Conservation (phyloP, 805 yeast species). For the Zygosaccharomyces kombuchaensis region DNA sequence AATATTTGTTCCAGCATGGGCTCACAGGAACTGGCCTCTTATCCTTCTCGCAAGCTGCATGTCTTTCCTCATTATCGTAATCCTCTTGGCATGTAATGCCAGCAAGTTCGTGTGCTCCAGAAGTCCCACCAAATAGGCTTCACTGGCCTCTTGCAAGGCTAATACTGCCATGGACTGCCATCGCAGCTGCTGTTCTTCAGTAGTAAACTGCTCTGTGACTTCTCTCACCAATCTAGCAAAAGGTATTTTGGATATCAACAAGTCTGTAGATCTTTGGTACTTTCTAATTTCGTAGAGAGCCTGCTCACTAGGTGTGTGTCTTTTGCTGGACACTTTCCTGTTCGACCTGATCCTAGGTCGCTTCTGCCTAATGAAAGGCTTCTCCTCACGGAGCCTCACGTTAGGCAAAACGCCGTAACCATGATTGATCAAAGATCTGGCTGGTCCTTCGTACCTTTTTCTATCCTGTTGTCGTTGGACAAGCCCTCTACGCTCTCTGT, state of each 20-base stretch:
- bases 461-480: slow-evolving; percentile 17
- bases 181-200: slow-evolving; percentile 52
- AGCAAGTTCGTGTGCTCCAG: slow-evolving; percentile 73
- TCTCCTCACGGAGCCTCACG: slow-evolving; percentile 1
- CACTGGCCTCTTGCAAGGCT: slow-evolving; percentile 79
- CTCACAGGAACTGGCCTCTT: slow-evolving; percentile 45
- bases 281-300: slow-evolving; percentile 66
- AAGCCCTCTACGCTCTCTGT: slow-evolving; percentile 27
- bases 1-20: neutral
- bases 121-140: slow-evolving; percentile 67
- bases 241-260: slow-evolving; percentile 66
- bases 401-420: neutral
- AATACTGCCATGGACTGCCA: slow-evolving; percentile 78
- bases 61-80: slow-evolving; percentile 82
- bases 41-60: slow-evolving; percentile 75
- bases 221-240: slow-evolving; percentile 75
- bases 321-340: slow-evolving; percentile 31
- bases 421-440: slow-evolving; percentile 3
- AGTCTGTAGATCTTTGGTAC: slow-evolving; percentile 64
- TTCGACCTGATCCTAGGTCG: slow-evolving; percentile 34
- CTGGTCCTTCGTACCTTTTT: slow-evolving; percentile 16
- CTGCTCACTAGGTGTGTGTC: slow-evolving; percentile 58
- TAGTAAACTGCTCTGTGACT: slow-evolving; percentile 50
- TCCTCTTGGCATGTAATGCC: slow-evolving; percentile 76
- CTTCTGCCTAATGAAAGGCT: slow-evolving; percentile 9